A percentile compares a stretch with the other conserved stretches of the same genome.
Evolutionary conservation across 805 yeast species (phyloP).

Genomic region (Cyberlindnera mississippiensis): DNA sequence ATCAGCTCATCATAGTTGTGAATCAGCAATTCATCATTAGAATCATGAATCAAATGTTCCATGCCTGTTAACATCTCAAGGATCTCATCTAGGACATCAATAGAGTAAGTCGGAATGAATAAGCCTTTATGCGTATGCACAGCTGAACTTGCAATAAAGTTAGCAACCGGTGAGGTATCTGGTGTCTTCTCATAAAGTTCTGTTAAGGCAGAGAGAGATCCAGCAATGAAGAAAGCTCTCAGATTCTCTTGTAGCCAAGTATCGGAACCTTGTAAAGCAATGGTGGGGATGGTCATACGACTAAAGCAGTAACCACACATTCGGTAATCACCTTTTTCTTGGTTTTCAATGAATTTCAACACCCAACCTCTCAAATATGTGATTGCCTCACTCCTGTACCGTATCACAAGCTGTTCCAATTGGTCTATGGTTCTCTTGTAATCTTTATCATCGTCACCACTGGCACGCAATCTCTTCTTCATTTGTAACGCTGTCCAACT

Average conservation of each 20-base stretch:
- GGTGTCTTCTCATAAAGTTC: conserved; percentile 14
- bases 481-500: conserved; percentile 22
- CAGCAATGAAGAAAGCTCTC: conserved; percentile 16
- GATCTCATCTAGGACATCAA: conserved; percentile 19
- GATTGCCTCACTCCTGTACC: conserved; percentile 11
- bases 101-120: conserved; percentile 21
- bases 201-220: conserved; percentile 15
- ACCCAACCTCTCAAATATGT: conserved; percentile 11
- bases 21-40: conserved; percentile 12
- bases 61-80: conserved; percentile 13
- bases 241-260: conserved; percentile 7
- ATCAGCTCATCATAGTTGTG: conserved; percentile 9
- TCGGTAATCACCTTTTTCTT: conserved; percentile 5
- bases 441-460: conserved; percentile 2
- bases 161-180: conserved; percentile 18
- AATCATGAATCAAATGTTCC: conserved; percentile 3
- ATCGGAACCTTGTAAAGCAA: conserved; percentile 19
- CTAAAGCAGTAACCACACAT: conserved; percentile 7
- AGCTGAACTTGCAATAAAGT: conserved; percentile 11
- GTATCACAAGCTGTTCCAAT: conserved; percentile 3
- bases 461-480: conserved; percentile 10
- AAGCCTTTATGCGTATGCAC: conserved; percentile 11
- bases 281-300: conserved; percentile 11
- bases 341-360: conserved; percentile 12
- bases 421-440: conserved; percentile 2